phyloP scores from a whole-genome alignment of 176 grass and related monocot genomes.

The Rhipidocladum racemiflorum region DNA sequence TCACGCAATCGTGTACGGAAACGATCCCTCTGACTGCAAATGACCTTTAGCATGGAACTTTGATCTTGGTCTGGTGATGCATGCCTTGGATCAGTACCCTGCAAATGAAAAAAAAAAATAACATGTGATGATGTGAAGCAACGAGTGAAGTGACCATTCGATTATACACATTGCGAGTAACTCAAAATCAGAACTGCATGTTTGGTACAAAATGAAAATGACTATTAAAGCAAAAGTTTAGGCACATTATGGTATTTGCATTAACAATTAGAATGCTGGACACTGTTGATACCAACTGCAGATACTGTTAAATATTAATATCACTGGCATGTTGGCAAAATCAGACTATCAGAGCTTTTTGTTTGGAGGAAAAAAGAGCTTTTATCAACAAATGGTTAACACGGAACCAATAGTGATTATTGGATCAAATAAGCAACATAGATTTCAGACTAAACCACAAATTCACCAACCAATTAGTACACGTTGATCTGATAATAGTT shows the following conservation, averaged over 20 bases:
- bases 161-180: slow-evolving; percentile 5
- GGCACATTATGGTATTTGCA: background rate
- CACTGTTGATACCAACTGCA: background rate
- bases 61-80: slow-evolving; percentile 81
- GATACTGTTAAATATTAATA: slow-evolving; percentile 9
- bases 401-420: background rate
- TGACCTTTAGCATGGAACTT: slow-evolving; percentile 99
- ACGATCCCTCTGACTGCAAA: slow-evolving; percentile 97
- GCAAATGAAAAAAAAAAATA: slow-evolving; percentile 34
- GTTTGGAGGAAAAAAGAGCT: background rate
- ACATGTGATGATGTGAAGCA: too few species aligned
- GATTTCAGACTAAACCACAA: background rate
- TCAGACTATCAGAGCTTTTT: background rate
- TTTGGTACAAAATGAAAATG: background rate
- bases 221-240: background rate
- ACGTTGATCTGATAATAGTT: background rate
- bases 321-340: slow-evolving; percentile 12
- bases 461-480: background rate
- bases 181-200: slow-evolving; percentile 20
- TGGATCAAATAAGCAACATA: background rate
- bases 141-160: background rate
- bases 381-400: slow-evolving; percentile 1
- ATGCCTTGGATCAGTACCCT: slow-evolving; percentile 85
- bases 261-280: background rate
- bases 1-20: slow-evolving; percentile 82